Base-by-base conservation (phyloP, 257 asterid genomes). In the Primulina eburnea region DNA sequence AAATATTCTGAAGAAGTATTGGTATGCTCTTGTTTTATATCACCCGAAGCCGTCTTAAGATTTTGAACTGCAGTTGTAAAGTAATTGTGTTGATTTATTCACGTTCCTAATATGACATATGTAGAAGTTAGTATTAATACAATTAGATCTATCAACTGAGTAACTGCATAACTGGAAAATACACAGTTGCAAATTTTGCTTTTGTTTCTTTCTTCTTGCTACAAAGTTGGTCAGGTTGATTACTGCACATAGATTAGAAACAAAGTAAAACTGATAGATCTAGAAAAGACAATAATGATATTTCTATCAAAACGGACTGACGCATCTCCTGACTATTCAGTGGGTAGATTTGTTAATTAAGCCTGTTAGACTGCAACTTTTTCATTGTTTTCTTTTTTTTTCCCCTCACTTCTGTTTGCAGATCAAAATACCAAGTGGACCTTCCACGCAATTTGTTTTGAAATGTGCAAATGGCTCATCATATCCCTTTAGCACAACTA, bases 351-450 rank as follows among this genome's bases (percentile, higher is more conserved):
- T 17, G 28, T 60, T 30, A 55, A 52, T 30, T 38, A 28, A 65
- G 24, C 20, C 20, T 33, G 26, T 55, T 18, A 58, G 5, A 37
- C 28, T 65, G 7, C 34, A 14, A 30, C 56, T 62, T 61, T 37
- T 65, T 14, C 59, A 63, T 75, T 64, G 43, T 33, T 43, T 67
- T 34, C 14, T 73, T 47, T 62, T 29, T 52, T 38, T 76, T 65
- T 14, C n/a, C n/a, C n/a, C 2, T 77, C 38, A 30, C 82, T 71
- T 59, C 8, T 63, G 32, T 68, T 59, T 80, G 70, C 92, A 94
- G 99, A 87, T 94, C 79, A 89, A 88, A 87, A 89, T 91, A 74
- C 97, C 97, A 29, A 83, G 85, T 74, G 97, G 97, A 30, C 82
- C 84, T 67, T 89, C 97, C 4, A 18, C 92, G 12, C 97, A 94